These are phyloP conservation scores for Parasitella parasitica DNA, from an alignment of 371 early-diverging fungal species.

Conservation along the genomic window DNA sequence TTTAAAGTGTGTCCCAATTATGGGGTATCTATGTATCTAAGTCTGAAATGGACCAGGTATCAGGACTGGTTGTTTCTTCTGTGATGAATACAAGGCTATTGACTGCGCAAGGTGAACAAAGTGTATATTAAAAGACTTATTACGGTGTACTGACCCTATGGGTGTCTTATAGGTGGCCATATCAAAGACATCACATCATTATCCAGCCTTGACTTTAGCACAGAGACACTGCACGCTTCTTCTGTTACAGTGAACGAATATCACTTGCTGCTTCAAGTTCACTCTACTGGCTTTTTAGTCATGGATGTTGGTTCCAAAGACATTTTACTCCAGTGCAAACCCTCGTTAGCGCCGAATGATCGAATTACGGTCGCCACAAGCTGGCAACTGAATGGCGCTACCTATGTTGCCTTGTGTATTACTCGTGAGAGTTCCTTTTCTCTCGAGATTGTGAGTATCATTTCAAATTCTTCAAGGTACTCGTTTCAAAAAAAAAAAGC, in stretches of 20 bases:
- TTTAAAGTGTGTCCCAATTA: conserved; percentile 6
- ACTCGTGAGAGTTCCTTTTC: not conserved
- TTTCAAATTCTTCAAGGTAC: not conserved
- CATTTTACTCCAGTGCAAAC: not conserved
- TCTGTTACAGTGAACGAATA: not conserved
- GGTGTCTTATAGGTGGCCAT: conserved; percentile 6
- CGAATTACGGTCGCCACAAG: conserved; percentile 13
- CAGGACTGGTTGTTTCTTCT: conserved; percentile 16
- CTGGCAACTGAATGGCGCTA: not conserved
- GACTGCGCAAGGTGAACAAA: conserved; percentile 11
- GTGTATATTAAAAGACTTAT: too few relatives aligned
- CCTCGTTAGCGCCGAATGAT: not conserved
- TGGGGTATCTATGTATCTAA: conserved; percentile 1
- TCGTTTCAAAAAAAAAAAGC: not conserved
- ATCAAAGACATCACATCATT: conserved; percentile 15
- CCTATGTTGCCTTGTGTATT: conserved; percentile 10
- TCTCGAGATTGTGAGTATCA: not conserved
- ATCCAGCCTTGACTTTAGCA: not conserved
- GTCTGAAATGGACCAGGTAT: not conserved
- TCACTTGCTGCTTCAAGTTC: conserved; percentile 11
- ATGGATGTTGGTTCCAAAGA: not conserved
- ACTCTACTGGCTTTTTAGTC: conserved; percentile 5
- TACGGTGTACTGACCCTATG: too few relatives aligned
- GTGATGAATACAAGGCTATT: conserved; percentile 9
- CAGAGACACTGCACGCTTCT: conserved; percentile 12